Percentiles rank a stretch among this genome's conserved stretches.
These are phyloP conservation scores for Theobroma cacao DNA, from an alignment of 345 rosid species.

Conservation along the genomic window DNA sequence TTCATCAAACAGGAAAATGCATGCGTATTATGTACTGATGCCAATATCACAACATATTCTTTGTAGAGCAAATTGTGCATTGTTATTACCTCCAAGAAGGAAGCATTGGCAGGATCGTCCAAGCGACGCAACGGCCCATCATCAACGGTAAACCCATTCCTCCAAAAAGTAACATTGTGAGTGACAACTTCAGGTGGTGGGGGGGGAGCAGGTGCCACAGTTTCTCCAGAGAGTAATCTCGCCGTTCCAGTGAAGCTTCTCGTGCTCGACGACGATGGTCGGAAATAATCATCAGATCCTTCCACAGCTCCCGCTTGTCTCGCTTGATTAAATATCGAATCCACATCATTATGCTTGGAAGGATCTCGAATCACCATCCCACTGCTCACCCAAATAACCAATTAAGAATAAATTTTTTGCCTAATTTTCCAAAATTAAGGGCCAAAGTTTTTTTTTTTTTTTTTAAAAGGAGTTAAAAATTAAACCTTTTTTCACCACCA, in stretches of 20 bases:
- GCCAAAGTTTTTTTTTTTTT: not conserved
- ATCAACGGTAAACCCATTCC: conserved; percentile 86
- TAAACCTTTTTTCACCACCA: conserved; percentile 87
- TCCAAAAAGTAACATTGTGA: conserved; percentile 82
- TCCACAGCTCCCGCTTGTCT: conserved; percentile 60
- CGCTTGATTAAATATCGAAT: conserved; percentile 68
- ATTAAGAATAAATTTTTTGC: not conserved
- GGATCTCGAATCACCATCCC: conserved; percentile 96
- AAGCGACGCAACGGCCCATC: conserved; percentile 78
- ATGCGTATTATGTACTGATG: not conserved
- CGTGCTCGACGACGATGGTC: conserved; percentile 52
- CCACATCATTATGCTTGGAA: conserved; percentile 52
- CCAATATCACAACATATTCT: not conserved
- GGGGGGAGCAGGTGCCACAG: conserved; percentile 51
- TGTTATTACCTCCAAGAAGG: conserved; percentile 71
- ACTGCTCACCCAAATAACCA: conserved; percentile 32
- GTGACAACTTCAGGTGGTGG: conserved; percentile 52
- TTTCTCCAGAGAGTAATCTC: conserved; percentile 74
- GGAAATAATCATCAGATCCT: conserved; percentile 42
- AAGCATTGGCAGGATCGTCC: conserved; percentile 76
- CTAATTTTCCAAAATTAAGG: not conserved
- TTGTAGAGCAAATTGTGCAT: not conserved
- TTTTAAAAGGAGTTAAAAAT: not conserved
- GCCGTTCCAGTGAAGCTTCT: conserved; percentile 76
- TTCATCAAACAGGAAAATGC: not conserved